These are phyloP conservation scores for Chlamydomonas incerta DNA, from an alignment of 139 green algal species.

Conservation along the genomic window DNA sequence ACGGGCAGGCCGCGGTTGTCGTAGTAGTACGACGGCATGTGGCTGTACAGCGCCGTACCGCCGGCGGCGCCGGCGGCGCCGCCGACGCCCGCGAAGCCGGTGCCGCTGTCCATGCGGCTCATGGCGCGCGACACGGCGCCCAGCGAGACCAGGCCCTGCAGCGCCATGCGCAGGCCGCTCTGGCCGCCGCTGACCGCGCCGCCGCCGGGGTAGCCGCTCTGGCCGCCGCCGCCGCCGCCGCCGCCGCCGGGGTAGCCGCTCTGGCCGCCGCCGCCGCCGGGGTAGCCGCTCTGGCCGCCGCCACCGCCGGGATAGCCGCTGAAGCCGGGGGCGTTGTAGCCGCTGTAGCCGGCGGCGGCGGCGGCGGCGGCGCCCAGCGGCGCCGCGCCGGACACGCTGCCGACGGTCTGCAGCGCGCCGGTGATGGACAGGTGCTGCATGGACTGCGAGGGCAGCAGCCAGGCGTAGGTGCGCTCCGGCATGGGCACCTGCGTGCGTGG, in stretches of 20 bases:
- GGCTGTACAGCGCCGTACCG: not conserved
- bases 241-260: not conserved
- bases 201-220: too few relatives aligned
- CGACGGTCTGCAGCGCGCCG: not conserved
- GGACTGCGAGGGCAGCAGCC: slow-evolving; percentile 18
- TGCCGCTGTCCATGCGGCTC: slow-evolving; percentile 4
- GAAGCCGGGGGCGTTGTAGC: not conserved
- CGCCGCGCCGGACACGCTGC: not conserved
- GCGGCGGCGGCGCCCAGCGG: not conserved
- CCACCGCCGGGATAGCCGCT: not conserved
- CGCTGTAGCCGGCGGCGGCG: not conserved
- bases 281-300: too few relatives aligned
- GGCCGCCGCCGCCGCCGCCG: too few relatives aligned
- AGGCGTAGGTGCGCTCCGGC: slow-evolving; percentile 34
- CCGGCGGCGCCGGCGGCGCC: too few relatives aligned
- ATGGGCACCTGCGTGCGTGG: slow-evolving; percentile 14
- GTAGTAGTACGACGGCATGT: slow-evolving; percentile 25
- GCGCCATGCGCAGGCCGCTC: too few relatives aligned
- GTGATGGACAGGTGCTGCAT: not conserved
- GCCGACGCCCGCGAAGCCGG: too few relatives aligned
- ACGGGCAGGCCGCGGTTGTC: slow-evolving; percentile 25
- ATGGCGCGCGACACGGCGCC: not conserved
- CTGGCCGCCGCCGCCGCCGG: too few relatives aligned
- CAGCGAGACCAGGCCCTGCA: too few relatives aligned
- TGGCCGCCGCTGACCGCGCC: too few relatives aligned